Evolutionary conservation across 1,284 basidiomycete genomes (phyloP).

Genomic region (Amylostereum areolatum): DNA sequence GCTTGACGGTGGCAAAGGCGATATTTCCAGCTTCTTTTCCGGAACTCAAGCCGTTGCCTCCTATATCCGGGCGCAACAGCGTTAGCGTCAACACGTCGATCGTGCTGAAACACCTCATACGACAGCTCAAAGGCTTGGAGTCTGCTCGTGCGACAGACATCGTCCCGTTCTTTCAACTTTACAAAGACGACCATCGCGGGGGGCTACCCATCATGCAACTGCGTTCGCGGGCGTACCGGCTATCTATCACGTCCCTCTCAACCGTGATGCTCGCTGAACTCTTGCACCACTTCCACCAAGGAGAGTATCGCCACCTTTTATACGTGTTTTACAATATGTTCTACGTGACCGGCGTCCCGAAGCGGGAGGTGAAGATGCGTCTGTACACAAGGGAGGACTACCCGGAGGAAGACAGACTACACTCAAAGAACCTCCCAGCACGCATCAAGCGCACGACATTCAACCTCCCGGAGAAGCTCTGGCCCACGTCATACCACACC

Average conservation of each 20-base stretch:
- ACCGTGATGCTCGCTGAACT: constrained; percentile 27
- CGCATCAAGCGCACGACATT: constrained; percentile 6
- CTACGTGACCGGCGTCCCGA: constrained; percentile 28
- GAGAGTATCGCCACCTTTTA: constrained; percentile 16
- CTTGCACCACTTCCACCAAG: constrained; percentile 22
- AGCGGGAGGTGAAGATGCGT: constrained; percentile 1
- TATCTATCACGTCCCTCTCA: constrained; percentile 1
- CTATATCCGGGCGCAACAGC: no score
- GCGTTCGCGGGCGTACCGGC: constrained; percentile 14
- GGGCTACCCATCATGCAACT: constrained; percentile 8
- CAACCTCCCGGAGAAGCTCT: constrained; percentile 21
- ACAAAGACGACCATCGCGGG: constrained; percentile 8
- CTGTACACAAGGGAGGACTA: constrained; percentile 5
- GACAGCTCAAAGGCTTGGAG: background rate
- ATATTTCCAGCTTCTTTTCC: no score
- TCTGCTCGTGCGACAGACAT: constrained; percentile 8
- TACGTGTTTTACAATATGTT: constrained; percentile 27
- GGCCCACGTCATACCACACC: constrained; percentile 27
- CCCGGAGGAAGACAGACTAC: background rate
- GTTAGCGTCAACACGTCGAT: no score
- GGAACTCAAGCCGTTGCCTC: no score
- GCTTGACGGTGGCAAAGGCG: no score
- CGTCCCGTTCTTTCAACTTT: constrained; percentile 14
- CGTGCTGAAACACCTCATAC: no score
- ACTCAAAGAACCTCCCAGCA: background rate